Conservation (phyloP, 148 eudicot genomes). For the Vaccinium macrocarpon region DNA sequence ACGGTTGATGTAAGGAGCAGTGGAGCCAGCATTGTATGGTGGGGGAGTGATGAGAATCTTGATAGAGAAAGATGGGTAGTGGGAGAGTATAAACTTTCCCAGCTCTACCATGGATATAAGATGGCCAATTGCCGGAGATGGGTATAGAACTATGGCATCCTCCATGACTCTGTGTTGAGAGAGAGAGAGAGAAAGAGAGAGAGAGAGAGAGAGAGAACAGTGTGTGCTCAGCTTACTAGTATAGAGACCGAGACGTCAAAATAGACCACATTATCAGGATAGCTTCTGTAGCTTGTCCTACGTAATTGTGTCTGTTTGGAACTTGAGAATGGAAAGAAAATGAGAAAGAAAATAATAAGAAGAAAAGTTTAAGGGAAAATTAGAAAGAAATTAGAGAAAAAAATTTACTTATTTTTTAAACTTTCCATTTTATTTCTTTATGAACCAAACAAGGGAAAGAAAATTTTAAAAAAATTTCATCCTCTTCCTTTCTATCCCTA, state of each 20-base stretch:
- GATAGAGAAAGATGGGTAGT: conserved; percentile 34
- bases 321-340: too few relatives aligned
- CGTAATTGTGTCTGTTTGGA: too few relatives aligned
- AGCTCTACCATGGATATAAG: conserved; percentile 65
- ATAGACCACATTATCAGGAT: not conserved
- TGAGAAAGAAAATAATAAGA: too few relatives aligned
- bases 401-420: too few relatives aligned
- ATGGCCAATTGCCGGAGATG: conserved; percentile 60
- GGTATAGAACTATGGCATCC: conserved; percentile 40
- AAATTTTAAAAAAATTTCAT: too few relatives aligned
- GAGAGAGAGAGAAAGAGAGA: too few relatives aligned
- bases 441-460: too few relatives aligned
- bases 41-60: conserved; percentile 34
- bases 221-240: not conserved
- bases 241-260: not conserved
- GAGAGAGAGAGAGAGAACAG: not conserved
- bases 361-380: too few relatives aligned
- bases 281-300: not conserved
- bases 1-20: conserved; percentile 32
- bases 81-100: conserved; percentile 35
- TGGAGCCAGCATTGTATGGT: conserved; percentile 28
- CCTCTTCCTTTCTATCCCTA: too few relatives aligned
- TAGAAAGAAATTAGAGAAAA: too few relatives aligned
- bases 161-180: not conserved
- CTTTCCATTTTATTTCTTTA: too few relatives aligned